Conservation (phyloP, 2,329 filamentous ascomycete genomes). For the Aspergillus candidus region DNA sequence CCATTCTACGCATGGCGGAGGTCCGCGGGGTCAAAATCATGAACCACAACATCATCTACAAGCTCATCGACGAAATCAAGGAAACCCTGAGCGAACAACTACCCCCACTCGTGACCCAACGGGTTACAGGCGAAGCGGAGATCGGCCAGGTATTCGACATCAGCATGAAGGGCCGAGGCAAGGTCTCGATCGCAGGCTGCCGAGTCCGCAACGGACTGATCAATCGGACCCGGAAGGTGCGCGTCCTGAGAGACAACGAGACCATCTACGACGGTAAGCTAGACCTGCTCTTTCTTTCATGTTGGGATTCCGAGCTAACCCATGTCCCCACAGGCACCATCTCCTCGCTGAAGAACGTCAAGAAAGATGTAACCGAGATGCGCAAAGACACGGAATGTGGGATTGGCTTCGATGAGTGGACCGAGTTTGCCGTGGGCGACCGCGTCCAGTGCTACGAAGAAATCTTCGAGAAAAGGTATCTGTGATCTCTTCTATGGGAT, state of each 20-base stretch:
- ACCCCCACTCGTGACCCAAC: slow-evolving; percentile 58
- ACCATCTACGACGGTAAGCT: slow-evolving; percentile 74
- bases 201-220: slow-evolving; percentile 78
- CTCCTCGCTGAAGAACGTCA: slow-evolving; percentile 78
- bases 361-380: slow-evolving; percentile 87
- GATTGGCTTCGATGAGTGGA: slow-evolving; percentile 74
- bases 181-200: slow-evolving; percentile 75
- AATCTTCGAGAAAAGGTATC: slow-evolving; percentile 60
- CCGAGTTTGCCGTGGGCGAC: slow-evolving; percentile 73
- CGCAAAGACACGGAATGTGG: slow-evolving; percentile 92
- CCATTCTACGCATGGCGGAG: slow-evolving; percentile 65
- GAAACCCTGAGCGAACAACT: slow-evolving; percentile 63
- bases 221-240: slow-evolving; percentile 56
- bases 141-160: slow-evolving; percentile 79
- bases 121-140: slow-evolving; percentile 82
- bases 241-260: slow-evolving; percentile 65
- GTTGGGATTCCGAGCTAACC: slow-evolving; percentile 4
- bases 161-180: slow-evolving; percentile 64
- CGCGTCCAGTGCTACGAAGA: slow-evolving; percentile 84
- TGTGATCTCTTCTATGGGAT: slow-evolving; percentile 18
- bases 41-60: slow-evolving; percentile 65
- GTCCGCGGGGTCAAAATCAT: slow-evolving; percentile 68
- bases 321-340: slow-evolving; percentile 57
- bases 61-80: slow-evolving; percentile 45
- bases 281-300: neutral